phyloP scores from a whole-genome alignment of 768 basidiomycete species.

The Kwoniella botswanensis region DNA sequence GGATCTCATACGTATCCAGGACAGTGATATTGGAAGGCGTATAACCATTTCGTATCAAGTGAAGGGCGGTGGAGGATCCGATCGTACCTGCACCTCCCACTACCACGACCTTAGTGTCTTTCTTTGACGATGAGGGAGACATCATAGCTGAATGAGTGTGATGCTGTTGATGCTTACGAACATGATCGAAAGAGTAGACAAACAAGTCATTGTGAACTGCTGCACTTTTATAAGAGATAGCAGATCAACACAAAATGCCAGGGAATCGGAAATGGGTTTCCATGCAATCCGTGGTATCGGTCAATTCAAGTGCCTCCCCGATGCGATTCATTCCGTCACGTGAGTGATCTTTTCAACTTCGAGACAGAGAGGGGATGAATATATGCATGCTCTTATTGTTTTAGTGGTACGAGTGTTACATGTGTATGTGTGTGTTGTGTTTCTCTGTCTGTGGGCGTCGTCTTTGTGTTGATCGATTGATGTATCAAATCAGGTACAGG shows the following conservation, averaged over 20 bases:
- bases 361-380: no score
- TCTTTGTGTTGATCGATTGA: no score
- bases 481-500: no score
- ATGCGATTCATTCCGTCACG: neutral
- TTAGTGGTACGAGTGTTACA: no score
- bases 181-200: neutral
- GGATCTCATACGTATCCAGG: slow-evolving; percentile 42
- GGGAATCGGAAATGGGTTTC: neutral
- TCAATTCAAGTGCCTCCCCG: neutral
- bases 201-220: no score
- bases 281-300: neutral
- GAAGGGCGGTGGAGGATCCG: slow-evolving; percentile 48
- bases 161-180: neutral
- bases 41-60: slow-evolving; percentile 44
- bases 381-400: no score
- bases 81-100: slow-evolving; percentile 48
- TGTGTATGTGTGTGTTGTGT: no score
- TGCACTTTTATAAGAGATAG: no score
- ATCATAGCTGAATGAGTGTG: neutral
- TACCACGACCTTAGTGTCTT: slow-evolving; percentile 19
- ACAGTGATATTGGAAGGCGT: slow-evolving; percentile 36
- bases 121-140: neutral
- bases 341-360: neutral
- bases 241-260: neutral
- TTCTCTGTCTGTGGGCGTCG: no score